Evolutionary conservation across 352 stramenopile genomes (phyloP).

Genomic region (Globisporangium radiosum): DNA sequence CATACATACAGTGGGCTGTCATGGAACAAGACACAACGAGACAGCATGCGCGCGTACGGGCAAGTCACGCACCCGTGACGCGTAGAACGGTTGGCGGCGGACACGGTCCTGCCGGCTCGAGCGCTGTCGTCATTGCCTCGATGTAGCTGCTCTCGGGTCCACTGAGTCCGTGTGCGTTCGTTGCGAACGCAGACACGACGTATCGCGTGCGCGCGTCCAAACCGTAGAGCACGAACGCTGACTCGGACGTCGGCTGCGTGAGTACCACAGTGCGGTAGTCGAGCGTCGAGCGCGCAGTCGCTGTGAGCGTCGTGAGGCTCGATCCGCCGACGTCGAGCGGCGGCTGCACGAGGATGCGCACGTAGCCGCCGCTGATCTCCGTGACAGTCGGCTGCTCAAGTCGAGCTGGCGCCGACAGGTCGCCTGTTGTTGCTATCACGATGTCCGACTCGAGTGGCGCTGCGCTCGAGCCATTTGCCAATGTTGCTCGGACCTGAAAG

Average conservation of each 20-base stretch:
- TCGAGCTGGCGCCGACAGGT: constrained; percentile 1
- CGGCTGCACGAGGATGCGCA: neutral
- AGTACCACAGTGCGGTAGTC: constrained; percentile 2
- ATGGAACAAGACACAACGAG: neutral
- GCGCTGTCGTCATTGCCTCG: neutral
- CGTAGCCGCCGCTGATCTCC: neutral
- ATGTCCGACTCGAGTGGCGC: constrained; percentile 4
- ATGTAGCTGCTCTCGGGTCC: constrained; percentile 1
- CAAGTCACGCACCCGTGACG: constrained; percentile 3
- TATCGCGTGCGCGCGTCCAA: constrained; percentile 6
- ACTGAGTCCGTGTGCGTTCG: constrained; percentile 3
- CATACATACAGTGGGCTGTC: neutral
- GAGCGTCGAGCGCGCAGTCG: constrained; percentile 2
- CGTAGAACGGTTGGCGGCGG: constrained; percentile 4
- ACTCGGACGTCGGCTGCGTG: neutral
- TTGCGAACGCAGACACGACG: constrained; percentile 2
- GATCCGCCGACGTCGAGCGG: constrained; percentile 5
- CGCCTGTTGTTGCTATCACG: constrained; percentile 1
- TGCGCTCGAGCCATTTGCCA: neutral
- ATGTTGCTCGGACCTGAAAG: constrained; percentile 5
- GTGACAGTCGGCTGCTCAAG: neutral
- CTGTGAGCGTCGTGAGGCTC: neutral
- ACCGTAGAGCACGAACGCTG: constrained; percentile 5
- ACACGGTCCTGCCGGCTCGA: constrained; percentile 5
- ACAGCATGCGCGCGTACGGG: neutral